Evolutionary conservation across 2,329 filamentous ascomycete species (phyloP).

Genomic region (Rhinocladiella mackenziei): DNA sequence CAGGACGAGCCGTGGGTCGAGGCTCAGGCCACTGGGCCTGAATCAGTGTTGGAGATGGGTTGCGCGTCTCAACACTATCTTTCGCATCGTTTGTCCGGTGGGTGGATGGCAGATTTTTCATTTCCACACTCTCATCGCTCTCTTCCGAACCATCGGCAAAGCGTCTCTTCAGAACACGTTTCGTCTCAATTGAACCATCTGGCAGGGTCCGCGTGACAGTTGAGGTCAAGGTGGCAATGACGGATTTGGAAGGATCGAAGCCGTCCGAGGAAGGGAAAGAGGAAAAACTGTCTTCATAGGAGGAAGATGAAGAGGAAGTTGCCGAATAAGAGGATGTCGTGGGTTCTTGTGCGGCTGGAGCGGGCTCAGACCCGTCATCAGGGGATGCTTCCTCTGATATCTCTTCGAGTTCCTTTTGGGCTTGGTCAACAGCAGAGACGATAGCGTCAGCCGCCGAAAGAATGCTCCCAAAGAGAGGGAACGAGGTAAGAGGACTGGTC

Average conservation of each 20-base stretch:
- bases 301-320: conserved; percentile 5
- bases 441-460: conserved; percentile 17
- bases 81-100: not conserved
- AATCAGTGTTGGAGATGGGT: not conserved
- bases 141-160: conserved; percentile 60
- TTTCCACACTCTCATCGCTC: conserved; percentile 46
- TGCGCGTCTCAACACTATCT: conserved; percentile 8
- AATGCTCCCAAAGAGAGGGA: conserved; percentile 16
- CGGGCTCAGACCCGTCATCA: not conserved
- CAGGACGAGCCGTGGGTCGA: no score
- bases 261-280: conserved; percentile 6
- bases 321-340: conserved; percentile 2
- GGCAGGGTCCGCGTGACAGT: conserved; percentile 53
- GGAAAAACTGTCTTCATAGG: conserved; percentile 4
- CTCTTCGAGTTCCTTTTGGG: conserved; percentile 1
- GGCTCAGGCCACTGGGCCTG: not conserved
- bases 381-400: not conserved
- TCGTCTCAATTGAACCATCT: conserved; percentile 57
- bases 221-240: conserved; percentile 56
- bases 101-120: conserved; percentile 1
- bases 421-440: conserved; percentile 15
- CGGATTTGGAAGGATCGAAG: conserved; percentile 8
- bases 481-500: conserved; percentile 13
- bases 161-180: conserved; percentile 54
- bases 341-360: not conserved